Percentiles rank a stretch among this genome's conserved stretches.
These are phyloP conservation scores for Phytophthora cajani DNA, from an alignment of 352 stramenopile genomes.

Conservation along the genomic window DNA sequence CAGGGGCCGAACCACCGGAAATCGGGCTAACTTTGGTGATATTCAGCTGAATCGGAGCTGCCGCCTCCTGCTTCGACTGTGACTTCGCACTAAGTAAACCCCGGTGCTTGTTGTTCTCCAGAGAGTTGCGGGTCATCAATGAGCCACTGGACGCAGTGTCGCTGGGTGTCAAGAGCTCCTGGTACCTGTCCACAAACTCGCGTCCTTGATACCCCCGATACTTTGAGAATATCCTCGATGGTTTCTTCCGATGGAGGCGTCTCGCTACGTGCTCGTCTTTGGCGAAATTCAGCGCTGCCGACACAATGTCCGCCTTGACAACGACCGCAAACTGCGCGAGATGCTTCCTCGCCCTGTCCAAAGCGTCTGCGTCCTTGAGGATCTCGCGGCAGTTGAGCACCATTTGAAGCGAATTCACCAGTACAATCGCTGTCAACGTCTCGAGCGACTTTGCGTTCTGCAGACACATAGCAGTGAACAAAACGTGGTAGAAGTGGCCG, in stretches of 20 bases:
- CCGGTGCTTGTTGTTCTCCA: too few relatives aligned
- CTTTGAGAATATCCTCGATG: slow-evolving; percentile 24
- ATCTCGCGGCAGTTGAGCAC: slow-evolving; percentile 25
- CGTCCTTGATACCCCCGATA: slow-evolving; percentile 24
- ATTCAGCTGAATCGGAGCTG: too few relatives aligned
- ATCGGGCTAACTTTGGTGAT: too few relatives aligned
- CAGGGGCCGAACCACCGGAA: too few relatives aligned
- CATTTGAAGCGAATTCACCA: slow-evolving; percentile 26
- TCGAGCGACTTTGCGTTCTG: slow-evolving; percentile 44
- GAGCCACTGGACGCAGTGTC: too few relatives aligned
- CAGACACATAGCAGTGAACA: slow-evolving; percentile 46
- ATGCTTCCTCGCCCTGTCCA: background rate
- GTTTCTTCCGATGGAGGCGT: slow-evolving; percentile 15
- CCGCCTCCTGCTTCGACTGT: too few relatives aligned
- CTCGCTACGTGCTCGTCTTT: slow-evolving; percentile 2
- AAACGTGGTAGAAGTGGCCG: slow-evolving; percentile 42
- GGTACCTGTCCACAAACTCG: slow-evolving; percentile 8
- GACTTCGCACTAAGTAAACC: too few relatives aligned
- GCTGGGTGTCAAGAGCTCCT: background rate
- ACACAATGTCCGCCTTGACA: slow-evolving; percentile 3
- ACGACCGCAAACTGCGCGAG: background rate
- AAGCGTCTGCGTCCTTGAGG: slow-evolving; percentile 6
- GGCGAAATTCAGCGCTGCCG: slow-evolving; percentile 1
- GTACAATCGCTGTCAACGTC: slow-evolving; percentile 32
- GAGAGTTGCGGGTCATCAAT: too few relatives aligned